A percentile compares a stretch with the other conserved stretches of the same genome.
Evolutionary conservation across 768 basidiomycete genomes (phyloP).

Genomic region (Russula olivacea): DNA sequence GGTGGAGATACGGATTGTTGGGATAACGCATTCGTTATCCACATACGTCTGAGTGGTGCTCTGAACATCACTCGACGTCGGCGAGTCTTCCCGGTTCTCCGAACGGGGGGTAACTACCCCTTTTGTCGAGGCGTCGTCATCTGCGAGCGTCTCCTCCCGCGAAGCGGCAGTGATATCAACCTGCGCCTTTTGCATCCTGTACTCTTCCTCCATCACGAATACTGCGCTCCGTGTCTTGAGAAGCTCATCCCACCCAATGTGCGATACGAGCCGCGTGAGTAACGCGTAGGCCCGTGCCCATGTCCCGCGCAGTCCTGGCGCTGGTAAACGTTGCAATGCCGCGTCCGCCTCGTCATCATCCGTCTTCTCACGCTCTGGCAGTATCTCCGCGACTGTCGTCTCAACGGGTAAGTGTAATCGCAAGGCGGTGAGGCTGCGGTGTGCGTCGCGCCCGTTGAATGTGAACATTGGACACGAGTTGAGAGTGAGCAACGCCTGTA

Average conservation of each 20-base stretch:
- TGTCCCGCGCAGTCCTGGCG: constrained; percentile 89
- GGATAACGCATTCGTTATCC: constrained; percentile 36
- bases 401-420: constrained; percentile 84
- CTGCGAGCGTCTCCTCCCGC: constrained; percentile 33
- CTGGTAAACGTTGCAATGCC: constrained; percentile 88
- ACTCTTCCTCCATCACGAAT: constrained; percentile 99
- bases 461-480: constrained; percentile 99
- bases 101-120: constrained; percentile 45
- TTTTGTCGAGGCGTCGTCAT: constrained; percentile 68
- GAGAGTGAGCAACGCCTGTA: constrained; percentile 75
- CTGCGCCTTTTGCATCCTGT: constrained; percentile 91
- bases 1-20: constrained; percentile 53
- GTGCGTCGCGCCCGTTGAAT: constrained; percentile 92
- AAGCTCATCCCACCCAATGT: constrained; percentile 98
- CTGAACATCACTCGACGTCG: constrained; percentile 24
- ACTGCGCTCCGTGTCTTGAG: constrained; percentile 90
- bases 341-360: constrained; percentile 93
- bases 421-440: constrained; percentile 73
- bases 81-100: constrained; percentile 25
- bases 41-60: constrained; percentile 28
- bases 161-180: constrained; percentile 48
- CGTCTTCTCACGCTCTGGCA: constrained; percentile 76
- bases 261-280: constrained; percentile 82
- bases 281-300: constrained; percentile 93
- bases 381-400: constrained; percentile 79